These are phyloP conservation scores for Candida sanyaensis DNA, from an alignment of 1,139 yeast genomes.

Conservation along the genomic window DNA sequence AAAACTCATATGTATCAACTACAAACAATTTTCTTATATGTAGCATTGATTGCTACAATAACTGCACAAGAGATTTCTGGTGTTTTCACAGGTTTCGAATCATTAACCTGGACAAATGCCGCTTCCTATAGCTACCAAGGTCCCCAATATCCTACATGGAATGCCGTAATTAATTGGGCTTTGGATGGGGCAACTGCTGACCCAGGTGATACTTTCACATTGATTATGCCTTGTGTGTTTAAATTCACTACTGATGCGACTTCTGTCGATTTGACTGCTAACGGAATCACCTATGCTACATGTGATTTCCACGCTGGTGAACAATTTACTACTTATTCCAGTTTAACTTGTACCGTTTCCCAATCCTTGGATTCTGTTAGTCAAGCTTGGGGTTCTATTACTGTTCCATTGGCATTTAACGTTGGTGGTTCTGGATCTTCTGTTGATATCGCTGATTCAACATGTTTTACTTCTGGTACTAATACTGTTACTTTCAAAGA, in stretches of 20 bases:
- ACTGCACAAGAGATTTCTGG: conserved; percentile 6
- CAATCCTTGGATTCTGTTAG: conserved; percentile 7
- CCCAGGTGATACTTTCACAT: conserved; percentile 28
- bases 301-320: conserved; percentile 28
- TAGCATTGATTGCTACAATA: not conserved
- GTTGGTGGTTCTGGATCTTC: conserved; percentile 23
- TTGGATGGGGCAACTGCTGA: conserved; percentile 19
- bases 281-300: conserved; percentile 28
- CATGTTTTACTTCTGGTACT: conserved; percentile 21
- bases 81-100: conserved; percentile 12
- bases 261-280: conserved; percentile 18
- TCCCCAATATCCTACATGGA: conserved; percentile 26
- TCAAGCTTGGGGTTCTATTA: conserved; percentile 14
- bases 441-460: conserved; percentile 23
- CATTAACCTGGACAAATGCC: conserved; percentile 10
- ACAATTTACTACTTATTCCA: conserved; percentile 22
- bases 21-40: no score
- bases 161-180: conserved; percentile 24
- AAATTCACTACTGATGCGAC: conserved; percentile 20
- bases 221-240: conserved; percentile 27
- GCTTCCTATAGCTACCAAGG: conserved; percentile 2
- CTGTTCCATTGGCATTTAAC: conserved; percentile 29
- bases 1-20: no score
- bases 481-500: conserved; percentile 30
- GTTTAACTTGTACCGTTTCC: conserved; percentile 25